Percentiles rank a stretch among this genome's conserved stretches.
phyloP scores from a whole-genome alignment of 2,329 filamentous ascomycete species.

The Neonectria coccinea region DNA sequence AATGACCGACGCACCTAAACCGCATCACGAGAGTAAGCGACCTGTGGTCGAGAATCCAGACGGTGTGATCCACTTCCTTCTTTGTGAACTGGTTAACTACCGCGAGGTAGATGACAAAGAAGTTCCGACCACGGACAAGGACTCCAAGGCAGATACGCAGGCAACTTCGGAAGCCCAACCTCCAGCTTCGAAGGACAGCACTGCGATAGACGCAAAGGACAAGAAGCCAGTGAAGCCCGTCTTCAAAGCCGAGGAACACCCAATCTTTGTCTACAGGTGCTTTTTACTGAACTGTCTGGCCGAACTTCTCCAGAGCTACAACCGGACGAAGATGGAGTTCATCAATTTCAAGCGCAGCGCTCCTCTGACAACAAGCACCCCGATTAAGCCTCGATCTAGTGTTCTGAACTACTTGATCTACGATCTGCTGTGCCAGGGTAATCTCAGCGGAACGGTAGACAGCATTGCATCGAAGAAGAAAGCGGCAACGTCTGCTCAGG shows the following conservation, averaged over 20 bases:
- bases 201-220: slow-evolving; percentile 58
- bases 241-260: slow-evolving; percentile 93
- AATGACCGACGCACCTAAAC: slow-evolving; percentile 74
- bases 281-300: slow-evolving; percentile 93
- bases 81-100: slow-evolving; percentile 92
- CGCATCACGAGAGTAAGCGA: slow-evolving; percentile 75
- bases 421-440: slow-evolving; percentile 73
- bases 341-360: slow-evolving; percentile 98
- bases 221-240: slow-evolving; percentile 76
- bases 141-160: slow-evolving; percentile 52
- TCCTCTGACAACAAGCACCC: slow-evolving; percentile 84
- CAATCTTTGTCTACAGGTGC: slow-evolving; percentile 96
- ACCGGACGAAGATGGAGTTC: slow-evolving; percentile 95
- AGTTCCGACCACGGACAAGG: slow-evolving; percentile 57
- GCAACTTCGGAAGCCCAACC: slow-evolving; percentile 42
- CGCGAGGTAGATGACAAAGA: slow-evolving; percentile 92
- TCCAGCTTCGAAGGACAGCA: slow-evolving; percentile 48
- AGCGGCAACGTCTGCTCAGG: slow-evolving; percentile 84
- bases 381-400: slow-evolving; percentile 92
- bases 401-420: slow-evolving; percentile 94
- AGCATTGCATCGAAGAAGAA: slow-evolving; percentile 86
- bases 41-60: slow-evolving; percentile 93
- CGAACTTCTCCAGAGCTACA: slow-evolving; percentile 92
- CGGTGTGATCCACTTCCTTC: slow-evolving; percentile 92
- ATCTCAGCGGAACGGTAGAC: slow-evolving; percentile 76